Base-by-base conservation (phyloP, 2,329 filamentous ascomycete species). In the Neoascochyta sp. region DNA sequence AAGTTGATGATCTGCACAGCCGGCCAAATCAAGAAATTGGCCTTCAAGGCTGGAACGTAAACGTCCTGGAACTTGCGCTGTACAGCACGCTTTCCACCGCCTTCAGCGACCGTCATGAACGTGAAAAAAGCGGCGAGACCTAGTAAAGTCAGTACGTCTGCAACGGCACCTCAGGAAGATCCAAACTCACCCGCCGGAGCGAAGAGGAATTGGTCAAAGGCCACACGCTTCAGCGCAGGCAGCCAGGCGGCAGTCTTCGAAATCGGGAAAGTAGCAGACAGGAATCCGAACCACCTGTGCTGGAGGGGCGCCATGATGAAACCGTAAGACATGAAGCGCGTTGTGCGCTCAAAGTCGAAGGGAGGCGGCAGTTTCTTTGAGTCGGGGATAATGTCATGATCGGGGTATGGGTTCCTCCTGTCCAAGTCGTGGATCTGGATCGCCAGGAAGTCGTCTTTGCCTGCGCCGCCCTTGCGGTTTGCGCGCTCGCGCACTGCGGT, bases 1-100 rank as follows among this genome's bases (percentile, higher is more conserved):
- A 98, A 98, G 71, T 98, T 98, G 68, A 98, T 76, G 43, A 96
- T 81, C 68, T 98, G 92, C 24, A 98, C 92, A 5, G 85, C 79
- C 14, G 92, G 92, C 92, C 92, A 98, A 14, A 98, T 76, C 50
- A 94, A 71, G 54, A 83, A 98, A 67, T 98, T 98, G 49, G 90
- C 89, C 71, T 95, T 95, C 47, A 98, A 71, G 7, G 92, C 90
- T 9, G 90, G 88, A 35, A 95, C 64, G 61, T 95, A 98, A 66
- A 96, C 89, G 58, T 95, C 90, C 54, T 84, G 77, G 51, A 98
- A 81, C 71, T 98, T 98, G 59, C 81, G 76, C 40, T 74, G 68
- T 27, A 98, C 74, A 6, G 86, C 89, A 38, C 84, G 75, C 52
- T 77, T 79, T 17, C 88, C 87, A 35, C 92, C 92, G 15, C 92